Evolutionary conservation across 352 stramenopile species (phyloP).

Genomic region (Globisporangium polare): DNA sequence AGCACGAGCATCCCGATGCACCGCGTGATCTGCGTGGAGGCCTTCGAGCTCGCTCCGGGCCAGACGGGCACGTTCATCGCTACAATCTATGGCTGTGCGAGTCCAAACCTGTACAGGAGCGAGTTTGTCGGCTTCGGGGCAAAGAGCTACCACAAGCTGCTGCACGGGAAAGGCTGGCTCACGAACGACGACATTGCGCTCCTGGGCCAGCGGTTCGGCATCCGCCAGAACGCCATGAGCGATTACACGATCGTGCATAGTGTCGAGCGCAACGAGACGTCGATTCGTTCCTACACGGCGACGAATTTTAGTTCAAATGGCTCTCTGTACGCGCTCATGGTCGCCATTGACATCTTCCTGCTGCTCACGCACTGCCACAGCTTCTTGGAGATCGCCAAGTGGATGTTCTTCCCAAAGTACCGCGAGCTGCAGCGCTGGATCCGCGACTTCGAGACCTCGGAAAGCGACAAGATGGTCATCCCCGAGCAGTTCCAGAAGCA

Average conservation of each 20-base stretch:
- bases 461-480: not conserved
- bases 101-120: conserved; percentile 16
- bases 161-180: conserved; percentile 17
- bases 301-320: conserved; percentile 20
- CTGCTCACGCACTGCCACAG: conserved; percentile 21
- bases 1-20: conserved; percentile 15
- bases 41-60: conserved; percentile 14
- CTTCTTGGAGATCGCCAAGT: conserved; percentile 23
- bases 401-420: conserved; percentile 21
- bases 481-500: conserved; percentile 1
- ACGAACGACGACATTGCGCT: conserved; percentile 19
- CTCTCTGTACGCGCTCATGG: conserved; percentile 22
- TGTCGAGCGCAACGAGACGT: not conserved
- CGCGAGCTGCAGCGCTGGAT: conserved; percentile 22
- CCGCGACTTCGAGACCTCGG: conserved; percentile 17
- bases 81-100: conserved; percentile 22
- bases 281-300: conserved; percentile 8
- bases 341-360: conserved; percentile 18
- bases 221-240: conserved; percentile 21
- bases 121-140: conserved; percentile 15
- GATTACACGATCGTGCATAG: conserved; percentile 16
- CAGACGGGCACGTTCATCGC: conserved; percentile 10
- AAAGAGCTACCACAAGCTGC: conserved; percentile 9
- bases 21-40: conserved; percentile 17
- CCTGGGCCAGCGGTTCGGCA: conserved; percentile 14